Evolutionary conservation across 2,329 filamentous ascomycete species (phyloP).

Genomic region (Hypomyces rosellus): DNA sequence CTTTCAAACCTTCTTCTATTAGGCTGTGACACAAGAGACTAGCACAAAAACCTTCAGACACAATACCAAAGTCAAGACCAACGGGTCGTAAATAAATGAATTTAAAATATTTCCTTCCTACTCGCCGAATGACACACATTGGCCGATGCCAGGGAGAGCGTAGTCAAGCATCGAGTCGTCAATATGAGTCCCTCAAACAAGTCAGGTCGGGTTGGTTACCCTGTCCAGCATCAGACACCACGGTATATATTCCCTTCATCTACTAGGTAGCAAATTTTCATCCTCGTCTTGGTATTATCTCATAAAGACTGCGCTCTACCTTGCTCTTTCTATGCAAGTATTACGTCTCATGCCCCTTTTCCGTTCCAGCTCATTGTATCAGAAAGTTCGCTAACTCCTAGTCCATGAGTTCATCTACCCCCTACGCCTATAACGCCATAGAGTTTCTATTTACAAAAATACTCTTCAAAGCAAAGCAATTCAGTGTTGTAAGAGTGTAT

Average conservation of each 20-base stretch:
- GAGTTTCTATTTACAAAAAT: neutral
- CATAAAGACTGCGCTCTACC: neutral
- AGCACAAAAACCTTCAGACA: no score
- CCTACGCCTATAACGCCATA: slow-evolving; percentile 4
- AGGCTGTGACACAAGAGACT: no score
- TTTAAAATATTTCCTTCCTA: no score
- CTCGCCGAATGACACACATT: no score
- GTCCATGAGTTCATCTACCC: neutral
- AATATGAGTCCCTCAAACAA: no score
- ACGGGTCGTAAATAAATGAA: no score
- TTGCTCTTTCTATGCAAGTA: slow-evolving; percentile 6
- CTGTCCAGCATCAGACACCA: no score
- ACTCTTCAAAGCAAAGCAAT: neutral
- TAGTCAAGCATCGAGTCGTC: no score
- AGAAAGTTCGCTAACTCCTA: slow-evolving; percentile 6
- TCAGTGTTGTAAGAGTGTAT: neutral
- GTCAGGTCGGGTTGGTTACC: no score
- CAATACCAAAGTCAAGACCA: no score
- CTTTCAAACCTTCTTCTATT: no score
- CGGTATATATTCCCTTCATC: neutral
- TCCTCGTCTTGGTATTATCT: neutral
- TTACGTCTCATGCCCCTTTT: neutral
- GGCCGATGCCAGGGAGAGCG: no score
- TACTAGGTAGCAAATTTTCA: neutral
- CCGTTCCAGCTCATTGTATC: neutral